These are phyloP conservation scores for Mortierella sp. DNA, from an alignment of 371 early-diverging fungal species.

Conservation along the genomic window DNA sequence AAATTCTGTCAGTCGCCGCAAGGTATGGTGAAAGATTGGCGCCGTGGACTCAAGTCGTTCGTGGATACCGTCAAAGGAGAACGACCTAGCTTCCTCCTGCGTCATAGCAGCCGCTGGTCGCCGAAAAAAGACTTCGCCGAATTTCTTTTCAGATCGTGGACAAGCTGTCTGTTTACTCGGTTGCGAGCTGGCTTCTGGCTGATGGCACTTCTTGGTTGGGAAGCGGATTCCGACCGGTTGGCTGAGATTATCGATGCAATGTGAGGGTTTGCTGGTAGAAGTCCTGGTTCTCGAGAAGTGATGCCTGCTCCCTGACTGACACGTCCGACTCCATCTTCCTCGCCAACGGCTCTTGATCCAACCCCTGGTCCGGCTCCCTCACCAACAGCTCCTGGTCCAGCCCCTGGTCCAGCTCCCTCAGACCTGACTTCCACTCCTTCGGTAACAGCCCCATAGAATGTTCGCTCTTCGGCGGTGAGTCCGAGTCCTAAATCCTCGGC, in stretches of 20 bases:
- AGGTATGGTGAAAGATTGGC: slow-evolving; percentile 7
- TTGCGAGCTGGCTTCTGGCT: not conserved
- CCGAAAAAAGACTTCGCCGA: slow-evolving; percentile 3
- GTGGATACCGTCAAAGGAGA: slow-evolving; percentile 5
- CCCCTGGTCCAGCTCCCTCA: not conserved
- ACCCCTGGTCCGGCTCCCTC: not conserved
- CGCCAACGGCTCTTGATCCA: not conserved
- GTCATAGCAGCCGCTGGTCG: slow-evolving; percentile 5
- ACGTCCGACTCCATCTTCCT: not conserved
- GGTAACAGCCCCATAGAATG: not conserved
- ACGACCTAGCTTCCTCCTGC: slow-evolving; percentile 5
- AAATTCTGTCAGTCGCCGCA: not conserved
- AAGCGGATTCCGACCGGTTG: not conserved
- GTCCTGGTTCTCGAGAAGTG: slow-evolving; percentile 8
- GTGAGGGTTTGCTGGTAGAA: not conserved
- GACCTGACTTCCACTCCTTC: not conserved
- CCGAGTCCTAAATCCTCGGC: slow-evolving; percentile 6
- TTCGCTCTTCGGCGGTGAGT: slow-evolving; percentile 9
- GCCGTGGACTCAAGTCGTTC: slow-evolving; percentile 8
- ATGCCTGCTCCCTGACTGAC: not conserved
- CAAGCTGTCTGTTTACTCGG: slow-evolving; percentile 10
- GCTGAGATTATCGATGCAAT: not conserved
- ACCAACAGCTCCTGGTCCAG: slow-evolving; percentile 1
- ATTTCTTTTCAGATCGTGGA: slow-evolving; percentile 1
- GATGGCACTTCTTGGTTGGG: not conserved